Evolutionary conservation across 176 grass and related monocot species (phyloP).

Genomic region (Calamus simplicifolius): DNA sequence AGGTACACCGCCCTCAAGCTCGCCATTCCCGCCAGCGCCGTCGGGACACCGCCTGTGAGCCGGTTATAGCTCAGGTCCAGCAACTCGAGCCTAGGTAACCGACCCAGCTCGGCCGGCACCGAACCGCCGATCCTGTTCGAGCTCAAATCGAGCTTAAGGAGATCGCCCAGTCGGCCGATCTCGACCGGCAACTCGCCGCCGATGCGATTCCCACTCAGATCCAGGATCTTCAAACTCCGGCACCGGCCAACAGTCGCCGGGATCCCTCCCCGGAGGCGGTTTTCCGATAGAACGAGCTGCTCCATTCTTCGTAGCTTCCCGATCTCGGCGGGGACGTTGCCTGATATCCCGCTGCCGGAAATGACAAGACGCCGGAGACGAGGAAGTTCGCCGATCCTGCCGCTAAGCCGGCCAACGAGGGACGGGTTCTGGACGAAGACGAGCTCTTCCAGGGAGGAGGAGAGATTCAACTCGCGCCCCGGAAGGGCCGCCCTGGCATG

Average conservation of each 20-base stretch:
- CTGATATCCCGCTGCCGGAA: slow-evolving; percentile 17
- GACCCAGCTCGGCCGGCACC: slow-evolving; percentile 16
- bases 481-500: slow-evolving; percentile 3
- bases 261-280: slow-evolving; percentile 23
- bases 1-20: slow-evolving; percentile 31
- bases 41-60: slow-evolving; percentile 31
- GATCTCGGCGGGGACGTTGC: slow-evolving; percentile 18
- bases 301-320: slow-evolving; percentile 12
- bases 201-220: slow-evolving; percentile 31
- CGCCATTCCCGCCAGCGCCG: slow-evolving; percentile 21
- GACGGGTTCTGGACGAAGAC: slow-evolving; percentile 40
- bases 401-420: slow-evolving; percentile 22
- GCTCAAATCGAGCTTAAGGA: slow-evolving; percentile 41
- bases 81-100: slow-evolving; percentile 21
- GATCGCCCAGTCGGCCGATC: slow-evolving; percentile 15
- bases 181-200: slow-evolving; percentile 17
- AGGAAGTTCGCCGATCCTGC: slow-evolving; percentile 7
- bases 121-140: slow-evolving; percentile 25
- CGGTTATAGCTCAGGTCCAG: slow-evolving; percentile 37
- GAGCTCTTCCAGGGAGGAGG: slow-evolving; percentile 35
- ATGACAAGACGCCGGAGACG: slow-evolving; percentile 28
- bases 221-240: slow-evolving; percentile 24
- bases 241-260: slow-evolving; percentile 12
- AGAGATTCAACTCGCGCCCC: slow-evolving; percentile 19
- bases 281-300: slow-evolving; percentile 33